Base-by-base conservation (phyloP, 495 filamentous ascomycete genomes). In the Daldinia childiae region DNA sequence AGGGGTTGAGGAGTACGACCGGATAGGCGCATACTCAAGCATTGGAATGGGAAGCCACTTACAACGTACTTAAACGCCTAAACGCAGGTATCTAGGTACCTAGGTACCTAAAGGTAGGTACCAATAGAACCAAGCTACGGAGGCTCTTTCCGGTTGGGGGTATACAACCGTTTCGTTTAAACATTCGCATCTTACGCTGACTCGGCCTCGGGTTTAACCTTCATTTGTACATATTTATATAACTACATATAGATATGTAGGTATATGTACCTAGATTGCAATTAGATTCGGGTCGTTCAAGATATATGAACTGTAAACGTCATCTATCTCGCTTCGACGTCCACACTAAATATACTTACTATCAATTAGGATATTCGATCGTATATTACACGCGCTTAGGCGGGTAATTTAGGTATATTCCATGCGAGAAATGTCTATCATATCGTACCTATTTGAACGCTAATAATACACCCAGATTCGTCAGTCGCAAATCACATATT, bases 141-240 rank as follows among this genome's bases (percentile, higher is more conserved):
- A 68, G 39, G 56, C 61, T 6, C 43, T 27, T 68, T 65, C 70
- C 65, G 64, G 45, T 73, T 69, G 56, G 32, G 61, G 65, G 54
- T 45, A 51, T 32, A 68, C 41, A 61, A 38, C 62, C 70, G 65
- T 65, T 68, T 73, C 65, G 70, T 73, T 26, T 60, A 60, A 45
- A 45, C 21, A 29, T 60, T 24, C 26, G 6, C 36, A 29, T 38
- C 21, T 39, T 24, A 14, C 43, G 17, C 43, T 21, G 17, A 48
- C 19, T 12, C 19, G 11, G 7, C 9, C 19, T 48, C 43, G 21
- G 21, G 9, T 48, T 48, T 12, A 48, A 48, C 24, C 43, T 48
- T 48, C 19, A 48, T 8, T 48, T 48, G 43, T 48, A 48, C 43
- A 21, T n/a, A n/a, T n/a, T n/a, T n/a, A n/a, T n/a, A n/a, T n/a